Conservation (phyloP, 2,329 filamentous ascomycete genomes). For the Fonsecaea nubica region DNA sequence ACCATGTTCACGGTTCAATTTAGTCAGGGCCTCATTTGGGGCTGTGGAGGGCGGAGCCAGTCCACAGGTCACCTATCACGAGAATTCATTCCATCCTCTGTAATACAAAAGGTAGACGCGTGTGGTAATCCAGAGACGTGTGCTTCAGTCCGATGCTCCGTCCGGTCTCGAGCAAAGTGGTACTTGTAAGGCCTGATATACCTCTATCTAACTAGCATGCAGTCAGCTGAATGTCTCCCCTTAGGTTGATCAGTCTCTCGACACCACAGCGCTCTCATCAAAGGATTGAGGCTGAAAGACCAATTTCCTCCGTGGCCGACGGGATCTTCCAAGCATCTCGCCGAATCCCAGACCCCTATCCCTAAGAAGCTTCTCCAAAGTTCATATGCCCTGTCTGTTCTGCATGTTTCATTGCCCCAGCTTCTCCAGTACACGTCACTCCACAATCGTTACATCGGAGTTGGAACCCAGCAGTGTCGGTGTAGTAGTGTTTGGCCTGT, state of each 20-base stretch:
- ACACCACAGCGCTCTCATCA: background rate
- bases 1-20: background rate
- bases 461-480: slow-evolving; percentile 80
- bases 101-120: background rate
- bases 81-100: background rate
- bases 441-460: slow-evolving; percentile 74
- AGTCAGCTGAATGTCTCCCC: background rate
- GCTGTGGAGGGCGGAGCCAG: background rate
- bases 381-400: slow-evolving; percentile 56
- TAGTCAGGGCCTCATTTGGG: background rate
- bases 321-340: background rate
- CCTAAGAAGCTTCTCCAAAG: slow-evolving; percentile 55
- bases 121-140: no score
- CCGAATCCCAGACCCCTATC: background rate
- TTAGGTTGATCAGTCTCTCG: background rate
- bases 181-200: background rate
- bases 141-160: background rate
- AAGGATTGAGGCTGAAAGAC: background rate
- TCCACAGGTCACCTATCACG: background rate
- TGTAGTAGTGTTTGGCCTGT: slow-evolving; percentile 79
- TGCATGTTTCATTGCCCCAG: slow-evolving; percentile 55
- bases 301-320: background rate
- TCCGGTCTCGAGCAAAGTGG: background rate
- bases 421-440: slow-evolving; percentile 52
- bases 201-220: background rate